A percentile compares a stretch with the other conserved stretches of the same genome.
Conservation (phyloP, 2,329 filamentous ascomycete species). For the Beauveria australis region DNA sequence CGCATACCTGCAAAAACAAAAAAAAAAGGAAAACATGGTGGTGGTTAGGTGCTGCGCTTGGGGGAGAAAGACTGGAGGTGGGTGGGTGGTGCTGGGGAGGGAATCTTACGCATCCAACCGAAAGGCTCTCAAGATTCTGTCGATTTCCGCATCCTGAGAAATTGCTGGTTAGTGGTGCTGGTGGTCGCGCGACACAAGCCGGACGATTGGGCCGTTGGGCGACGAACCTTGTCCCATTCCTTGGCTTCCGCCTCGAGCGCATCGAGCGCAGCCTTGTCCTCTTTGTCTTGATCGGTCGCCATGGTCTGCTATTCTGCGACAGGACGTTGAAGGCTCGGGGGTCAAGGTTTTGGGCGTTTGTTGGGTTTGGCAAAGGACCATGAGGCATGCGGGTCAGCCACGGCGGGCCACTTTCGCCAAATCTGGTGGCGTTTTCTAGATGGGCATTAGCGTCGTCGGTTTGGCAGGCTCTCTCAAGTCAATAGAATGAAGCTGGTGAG, state of each 20-base stretch:
- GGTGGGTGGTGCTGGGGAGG: not conserved
- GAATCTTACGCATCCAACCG: conserved; percentile 51
- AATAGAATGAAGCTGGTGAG: no score
- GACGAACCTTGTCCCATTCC: conserved; percentile 75
- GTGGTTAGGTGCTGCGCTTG: conserved; percentile 1
- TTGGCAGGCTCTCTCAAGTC: no score
- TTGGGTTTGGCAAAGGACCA: not conserved
- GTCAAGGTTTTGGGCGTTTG: not conserved
- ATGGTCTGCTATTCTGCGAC: conserved; percentile 22
- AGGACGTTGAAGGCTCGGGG: not conserved
- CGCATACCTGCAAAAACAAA: conserved; percentile 58
- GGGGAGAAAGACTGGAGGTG: not conserved
- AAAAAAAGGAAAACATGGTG: no score
- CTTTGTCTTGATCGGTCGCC: conserved; percentile 31
- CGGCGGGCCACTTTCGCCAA: not conserved
- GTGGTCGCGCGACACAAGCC: not conserved
- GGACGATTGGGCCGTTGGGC: not conserved
- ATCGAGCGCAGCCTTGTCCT: conserved; percentile 70
- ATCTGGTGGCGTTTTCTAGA: not conserved
- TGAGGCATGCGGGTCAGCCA: not conserved
- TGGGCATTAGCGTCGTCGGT: no score
- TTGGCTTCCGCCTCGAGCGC: conserved; percentile 77
- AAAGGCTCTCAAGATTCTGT: conserved; percentile 87
- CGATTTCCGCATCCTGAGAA: conserved; percentile 80
- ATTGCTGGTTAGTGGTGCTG: not conserved